Conservation (phyloP, 164 flowering plant species). For the Magnolia kwangsiensis region DNA sequence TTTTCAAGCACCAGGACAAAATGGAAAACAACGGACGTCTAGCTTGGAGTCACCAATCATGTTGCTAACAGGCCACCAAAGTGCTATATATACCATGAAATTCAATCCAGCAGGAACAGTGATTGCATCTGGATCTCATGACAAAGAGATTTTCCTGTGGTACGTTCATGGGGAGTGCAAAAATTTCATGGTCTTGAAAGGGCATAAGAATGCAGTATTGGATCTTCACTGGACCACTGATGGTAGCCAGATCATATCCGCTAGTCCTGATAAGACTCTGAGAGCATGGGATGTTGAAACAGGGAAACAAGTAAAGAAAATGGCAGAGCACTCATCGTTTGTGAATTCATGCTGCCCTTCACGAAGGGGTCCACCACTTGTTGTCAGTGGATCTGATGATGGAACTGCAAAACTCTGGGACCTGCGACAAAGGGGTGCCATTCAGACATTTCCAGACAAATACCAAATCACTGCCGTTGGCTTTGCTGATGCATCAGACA, state of each 20-base stretch:
- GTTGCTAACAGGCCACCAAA: constrained; percentile 85
- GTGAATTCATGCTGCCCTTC: constrained; percentile 95
- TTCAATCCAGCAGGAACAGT: constrained; percentile 90
- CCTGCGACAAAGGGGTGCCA: constrained; percentile 89
- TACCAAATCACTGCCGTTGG: constrained; percentile 92
- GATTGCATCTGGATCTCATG: constrained; percentile 95
- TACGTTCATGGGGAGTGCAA: constrained; percentile 92
- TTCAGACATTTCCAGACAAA: constrained; percentile 93
- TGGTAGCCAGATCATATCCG: constrained; percentile 89
- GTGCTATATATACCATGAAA: constrained; percentile 91
- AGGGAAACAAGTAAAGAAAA: constrained; percentile 89
- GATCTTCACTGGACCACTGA: constrained; percentile 98
- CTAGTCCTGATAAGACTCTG: constrained; percentile 93
- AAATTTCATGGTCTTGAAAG: constrained; percentile 87
- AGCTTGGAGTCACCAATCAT: constrained; percentile 91
- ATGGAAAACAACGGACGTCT: constrained; percentile 76
- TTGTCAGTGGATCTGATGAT: constrained; percentile 97
- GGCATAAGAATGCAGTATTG: constrained; percentile 93
- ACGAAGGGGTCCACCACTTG: constrained; percentile 90
- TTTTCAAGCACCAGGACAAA: constrained; percentile 53
- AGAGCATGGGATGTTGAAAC: constrained; percentile 99
- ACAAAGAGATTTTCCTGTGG: constrained; percentile 92
- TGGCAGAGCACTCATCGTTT: constrained; percentile 88
- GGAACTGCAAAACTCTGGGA: constrained; percentile 99
- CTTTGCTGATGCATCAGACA: constrained; percentile 94